A percentile compares a stretch with the other conserved stretches of the same genome.
Evolutionary conservation across 2,329 filamentous ascomycete genomes (phyloP).

Genomic region (Pleoardoris graminearum): DNA sequence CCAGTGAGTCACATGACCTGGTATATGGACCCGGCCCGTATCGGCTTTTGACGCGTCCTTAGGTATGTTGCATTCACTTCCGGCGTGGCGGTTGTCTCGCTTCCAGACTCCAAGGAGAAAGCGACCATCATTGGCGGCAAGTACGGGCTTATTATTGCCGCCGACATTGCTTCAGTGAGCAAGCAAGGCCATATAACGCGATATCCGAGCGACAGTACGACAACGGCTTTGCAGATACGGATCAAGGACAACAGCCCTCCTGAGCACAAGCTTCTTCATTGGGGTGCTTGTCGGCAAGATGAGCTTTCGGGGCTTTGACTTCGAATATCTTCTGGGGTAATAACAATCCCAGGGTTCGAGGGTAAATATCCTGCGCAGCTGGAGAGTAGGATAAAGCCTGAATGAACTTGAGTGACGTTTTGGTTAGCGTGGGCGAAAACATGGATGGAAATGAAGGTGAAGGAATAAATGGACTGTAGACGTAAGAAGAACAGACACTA

Average conservation of each 20-base stretch:
- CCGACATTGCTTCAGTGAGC: constrained; percentile 7
- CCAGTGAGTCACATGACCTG: constrained; percentile 2
- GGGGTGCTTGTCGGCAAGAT: not conserved
- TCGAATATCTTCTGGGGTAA: too few relatives aligned
- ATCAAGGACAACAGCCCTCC: constrained; percentile 8
- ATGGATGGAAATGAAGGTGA: too few relatives aligned
- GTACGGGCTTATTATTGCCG: constrained; percentile 7
- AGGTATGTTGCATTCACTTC: constrained; percentile 10
- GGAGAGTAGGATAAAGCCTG: too few relatives aligned
- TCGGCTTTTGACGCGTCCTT: not conserved
- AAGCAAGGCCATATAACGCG: constrained; percentile 7
- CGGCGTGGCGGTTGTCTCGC: constrained; percentile 1
- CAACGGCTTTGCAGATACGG: constrained; percentile 9
- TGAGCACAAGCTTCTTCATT: constrained; percentile 1
- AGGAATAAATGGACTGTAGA: too few relatives aligned
- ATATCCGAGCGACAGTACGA: constrained; percentile 5
- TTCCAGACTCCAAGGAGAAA: constrained; percentile 3
- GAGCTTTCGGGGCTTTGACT: constrained; percentile 3
- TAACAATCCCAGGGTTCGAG: too few relatives aligned
- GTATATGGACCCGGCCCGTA: not conserved
- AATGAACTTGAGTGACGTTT: too few relatives aligned
- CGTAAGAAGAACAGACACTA: too few relatives aligned
- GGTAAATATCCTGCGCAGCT: too few relatives aligned
- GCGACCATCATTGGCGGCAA: constrained; percentile 2
- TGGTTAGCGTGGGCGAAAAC: too few relatives aligned